phyloP scores from a whole-genome alignment of 306 rosid genomes.

The Acacia acuminata region DNA sequence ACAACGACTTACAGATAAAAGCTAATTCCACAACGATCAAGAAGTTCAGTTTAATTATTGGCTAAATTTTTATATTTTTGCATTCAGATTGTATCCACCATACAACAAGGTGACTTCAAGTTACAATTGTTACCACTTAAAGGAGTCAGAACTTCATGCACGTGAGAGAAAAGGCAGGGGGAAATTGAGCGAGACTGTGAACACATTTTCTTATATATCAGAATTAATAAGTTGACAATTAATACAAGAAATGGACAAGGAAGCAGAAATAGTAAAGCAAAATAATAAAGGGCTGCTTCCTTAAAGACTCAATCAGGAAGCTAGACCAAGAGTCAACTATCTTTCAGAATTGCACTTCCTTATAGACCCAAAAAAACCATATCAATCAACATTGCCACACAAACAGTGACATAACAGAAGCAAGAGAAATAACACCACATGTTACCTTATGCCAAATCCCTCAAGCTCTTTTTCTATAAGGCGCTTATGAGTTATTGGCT shows the following conservation, averaged over 20 bases:
- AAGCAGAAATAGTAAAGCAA: slow-evolving; percentile 1
- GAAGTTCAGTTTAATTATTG: neutral
- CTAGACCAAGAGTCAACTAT: slow-evolving; percentile 26
- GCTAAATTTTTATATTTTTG: neutral
- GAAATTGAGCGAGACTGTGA: slow-evolving; percentile 10
- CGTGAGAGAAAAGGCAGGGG: neutral
- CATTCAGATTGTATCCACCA: neutral
- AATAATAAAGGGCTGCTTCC: slow-evolving; percentile 24
- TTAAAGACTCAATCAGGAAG: slow-evolving; percentile 19
- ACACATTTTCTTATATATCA: neutral
- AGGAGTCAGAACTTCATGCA: neutral
- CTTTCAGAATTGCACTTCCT: slow-evolving; percentile 13
- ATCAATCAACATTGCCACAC: slow-evolving; percentile 20
- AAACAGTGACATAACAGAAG: slow-evolving; percentile 18
- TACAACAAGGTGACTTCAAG: neutral
- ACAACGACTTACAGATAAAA: neutral
- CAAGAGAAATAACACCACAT: slow-evolving; percentile 23
- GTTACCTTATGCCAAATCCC: slow-evolving; percentile 98
- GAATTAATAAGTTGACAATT: neutral
- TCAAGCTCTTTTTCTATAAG: slow-evolving; percentile 96
- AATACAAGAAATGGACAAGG: neutral
- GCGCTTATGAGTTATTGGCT: slow-evolving; percentile 97
- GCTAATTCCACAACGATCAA: neutral
- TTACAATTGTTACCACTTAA: neutral
- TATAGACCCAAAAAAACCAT: neutral